A percentile compares a stretch with the other conserved stretches of the same genome.
These are phyloP conservation scores for Croton laevigatus DNA, from an alignment of 441 rosid species.

Conservation along the genomic window DNA sequence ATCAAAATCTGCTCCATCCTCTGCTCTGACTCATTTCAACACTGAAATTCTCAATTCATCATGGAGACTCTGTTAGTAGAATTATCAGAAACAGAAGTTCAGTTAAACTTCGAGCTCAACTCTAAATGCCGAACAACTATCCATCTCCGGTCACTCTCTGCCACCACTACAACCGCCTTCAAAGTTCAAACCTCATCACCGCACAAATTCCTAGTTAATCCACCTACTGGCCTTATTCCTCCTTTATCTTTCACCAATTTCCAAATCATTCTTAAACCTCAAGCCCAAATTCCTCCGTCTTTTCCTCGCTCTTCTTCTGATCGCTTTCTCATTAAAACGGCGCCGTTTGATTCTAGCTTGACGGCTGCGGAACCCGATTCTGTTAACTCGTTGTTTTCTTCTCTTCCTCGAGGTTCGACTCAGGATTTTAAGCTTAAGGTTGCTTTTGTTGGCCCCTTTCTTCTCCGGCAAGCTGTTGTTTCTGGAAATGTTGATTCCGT, in stretches of 20 bases:
- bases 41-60: not conserved
- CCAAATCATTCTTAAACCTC: conserved; percentile 57
- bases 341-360: conserved; percentile 17
- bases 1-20: not conserved
- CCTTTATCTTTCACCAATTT: conserved; percentile 40
- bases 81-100: conserved; percentile 41
- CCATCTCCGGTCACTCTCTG: conserved; percentile 39
- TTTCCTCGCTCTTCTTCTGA: conserved; percentile 60
- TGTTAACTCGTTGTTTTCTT: conserved; percentile 28
- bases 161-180: conserved; percentile 42
- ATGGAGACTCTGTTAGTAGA: conserved; percentile 35
- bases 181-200: conserved; percentile 65
- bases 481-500: conserved; percentile 36
- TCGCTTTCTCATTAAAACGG: conserved; percentile 48
- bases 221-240: conserved; percentile 45
- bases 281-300: conserved; percentile 39
- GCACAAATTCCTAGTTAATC: conserved; percentile 53
- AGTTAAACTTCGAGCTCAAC: conserved; percentile 39
- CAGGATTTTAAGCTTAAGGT: conserved; percentile 52
- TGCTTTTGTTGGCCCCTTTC: conserved; percentile 48
- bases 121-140: conserved; percentile 49
- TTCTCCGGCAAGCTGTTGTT: conserved; percentile 45
- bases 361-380: conserved; percentile 12
- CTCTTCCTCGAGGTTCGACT: conserved; percentile 26
- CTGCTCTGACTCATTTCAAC: not conserved